A percentile compares a stretch with the other conserved stretches of the same genome.
Conservation (phyloP, 805 yeast genomes). For the Saccharomycopsis fibuligera region DNA sequence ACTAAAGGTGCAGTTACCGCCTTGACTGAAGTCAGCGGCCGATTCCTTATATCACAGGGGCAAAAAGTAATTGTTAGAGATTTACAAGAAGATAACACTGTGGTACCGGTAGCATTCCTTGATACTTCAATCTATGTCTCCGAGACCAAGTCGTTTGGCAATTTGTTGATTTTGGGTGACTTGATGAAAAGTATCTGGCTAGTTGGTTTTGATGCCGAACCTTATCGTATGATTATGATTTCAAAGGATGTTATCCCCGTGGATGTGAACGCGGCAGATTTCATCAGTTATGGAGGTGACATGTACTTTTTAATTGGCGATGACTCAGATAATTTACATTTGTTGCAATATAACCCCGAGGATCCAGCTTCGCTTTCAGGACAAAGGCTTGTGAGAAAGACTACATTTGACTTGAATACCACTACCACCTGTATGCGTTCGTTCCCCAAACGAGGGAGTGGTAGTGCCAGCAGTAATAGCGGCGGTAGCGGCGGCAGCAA, state of each 20-base stretch:
- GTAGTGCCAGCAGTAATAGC: slow-evolving; percentile 3
- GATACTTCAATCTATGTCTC: slow-evolving; percentile 78
- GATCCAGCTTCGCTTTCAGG: slow-evolving; percentile 81
- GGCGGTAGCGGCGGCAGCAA: too few species aligned
- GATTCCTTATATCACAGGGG: slow-evolving; percentile 81
- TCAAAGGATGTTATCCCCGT: slow-evolving; percentile 66
- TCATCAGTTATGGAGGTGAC: slow-evolving; percentile 64
- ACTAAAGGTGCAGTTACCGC: slow-evolving; percentile 81
- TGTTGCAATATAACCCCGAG: slow-evolving; percentile 87
- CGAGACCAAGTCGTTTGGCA: slow-evolving; percentile 78
- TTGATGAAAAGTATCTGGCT: slow-evolving; percentile 69
- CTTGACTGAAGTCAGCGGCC: slow-evolving; percentile 73
- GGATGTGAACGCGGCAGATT: slow-evolving; percentile 69
- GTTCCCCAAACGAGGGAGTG: slow-evolving; percentile 30
- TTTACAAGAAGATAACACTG: slow-evolving; percentile 75
- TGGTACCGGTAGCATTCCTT: slow-evolving; percentile 88
- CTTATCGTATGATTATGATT: slow-evolving; percentile 73
- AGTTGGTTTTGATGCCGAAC: slow-evolving; percentile 91
- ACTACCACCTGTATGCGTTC: slow-evolving; percentile 48
- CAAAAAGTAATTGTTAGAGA: slow-evolving; percentile 73
- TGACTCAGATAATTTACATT: slow-evolving; percentile 55
- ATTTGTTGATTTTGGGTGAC: slow-evolving; percentile 78
- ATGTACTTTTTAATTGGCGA: slow-evolving; percentile 65
- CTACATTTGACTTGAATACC: slow-evolving; percentile 66
- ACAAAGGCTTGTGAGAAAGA: slow-evolving; percentile 59